A percentile compares a stretch with the other conserved stretches of the same genome.
These are phyloP conservation scores for Suillus americanus DNA, from an alignment of 768 basidiomycete species.

Conservation along the genomic window DNA sequence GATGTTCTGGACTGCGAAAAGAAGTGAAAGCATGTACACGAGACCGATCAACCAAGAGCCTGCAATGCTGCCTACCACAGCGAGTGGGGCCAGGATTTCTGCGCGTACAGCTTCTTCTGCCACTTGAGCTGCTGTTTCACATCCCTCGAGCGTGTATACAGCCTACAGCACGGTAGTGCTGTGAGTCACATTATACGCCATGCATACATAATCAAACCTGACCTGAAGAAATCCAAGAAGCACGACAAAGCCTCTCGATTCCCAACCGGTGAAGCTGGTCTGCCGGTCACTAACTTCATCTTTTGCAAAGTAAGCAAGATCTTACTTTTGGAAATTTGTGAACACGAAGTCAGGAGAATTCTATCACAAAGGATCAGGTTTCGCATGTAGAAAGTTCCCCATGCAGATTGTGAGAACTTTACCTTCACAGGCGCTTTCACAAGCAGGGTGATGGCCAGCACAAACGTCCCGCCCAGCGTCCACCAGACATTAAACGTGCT, in stretches of 20 bases:
- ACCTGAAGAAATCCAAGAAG: slow-evolving; percentile 47
- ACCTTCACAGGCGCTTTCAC: slow-evolving; percentile 58
- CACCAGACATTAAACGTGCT: slow-evolving; percentile 60
- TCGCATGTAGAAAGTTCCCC: slow-evolving; percentile 14
- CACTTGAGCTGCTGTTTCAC: slow-evolving; percentile 61
- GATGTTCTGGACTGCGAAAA: slow-evolving; percentile 57
- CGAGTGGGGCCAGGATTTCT: slow-evolving; percentile 55
- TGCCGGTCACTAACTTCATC: neutral
- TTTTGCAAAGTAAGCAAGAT: neutral
- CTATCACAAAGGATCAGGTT: slow-evolving; percentile 26
- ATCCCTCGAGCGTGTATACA: slow-evolving; percentile 63
- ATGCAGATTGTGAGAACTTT: slow-evolving; percentile 12
- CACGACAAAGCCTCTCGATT: slow-evolving; percentile 53
- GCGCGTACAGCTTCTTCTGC: slow-evolving; percentile 59
- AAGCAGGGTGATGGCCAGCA: slow-evolving; percentile 53
- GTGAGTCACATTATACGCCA: neutral
- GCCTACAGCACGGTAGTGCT: slow-evolving; percentile 43
- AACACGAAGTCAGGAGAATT: slow-evolving; percentile 55
- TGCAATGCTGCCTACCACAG: slow-evolving; percentile 51
- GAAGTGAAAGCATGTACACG: slow-evolving; percentile 56
- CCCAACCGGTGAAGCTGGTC: slow-evolving; percentile 55
- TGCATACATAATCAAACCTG: neutral
- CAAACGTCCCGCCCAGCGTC: slow-evolving; percentile 58
- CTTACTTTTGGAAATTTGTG: slow-evolving; percentile 55
- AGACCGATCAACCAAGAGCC: slow-evolving; percentile 60